Conservation (phyloP, 1,284 basidiomycete genomes). For the Cutaneotrichosporon cyanovorans region DNA sequence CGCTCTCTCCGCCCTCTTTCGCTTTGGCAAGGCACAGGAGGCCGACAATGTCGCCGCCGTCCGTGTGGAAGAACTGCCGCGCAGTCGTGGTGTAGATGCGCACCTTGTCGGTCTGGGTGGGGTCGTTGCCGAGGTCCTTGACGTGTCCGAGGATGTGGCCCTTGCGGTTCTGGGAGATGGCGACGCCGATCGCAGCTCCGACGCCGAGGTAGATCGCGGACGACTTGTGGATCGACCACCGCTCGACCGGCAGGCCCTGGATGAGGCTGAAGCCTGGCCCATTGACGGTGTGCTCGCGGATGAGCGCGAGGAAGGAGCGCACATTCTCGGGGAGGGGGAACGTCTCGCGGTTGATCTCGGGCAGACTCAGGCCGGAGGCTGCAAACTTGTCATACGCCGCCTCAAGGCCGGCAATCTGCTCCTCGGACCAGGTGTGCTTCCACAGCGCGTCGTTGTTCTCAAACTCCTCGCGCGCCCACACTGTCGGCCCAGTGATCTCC, state of each 20-base stretch:
- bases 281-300: constrained; percentile 29
- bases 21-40: constrained; percentile 47
- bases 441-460: constrained; percentile 21
- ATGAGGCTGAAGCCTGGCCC: constrained; percentile 46
- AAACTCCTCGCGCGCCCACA: constrained; percentile 32
- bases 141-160: constrained; percentile 48
- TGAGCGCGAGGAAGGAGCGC: constrained; percentile 17
- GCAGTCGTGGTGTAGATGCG: constrained; percentile 47
- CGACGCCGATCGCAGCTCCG: constrained; percentile 40
- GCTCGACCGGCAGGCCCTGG: constrained; percentile 43
- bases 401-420: constrained; percentile 25
- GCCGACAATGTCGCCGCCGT: constrained; percentile 41
- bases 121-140: constrained; percentile 47
- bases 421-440: constrained; percentile 26
- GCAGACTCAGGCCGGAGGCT: constrained; percentile 18
- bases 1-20: constrained; percentile 49
- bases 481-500: constrained; percentile 35
- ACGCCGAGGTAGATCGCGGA: constrained; percentile 46
- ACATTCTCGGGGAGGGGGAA: constrained; percentile 24
- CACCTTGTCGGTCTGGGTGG: constrained; percentile 47
- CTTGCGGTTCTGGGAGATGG: constrained; percentile 44
- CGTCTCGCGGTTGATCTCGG: constrained; percentile 27
- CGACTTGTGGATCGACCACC: constrained; percentile 41
- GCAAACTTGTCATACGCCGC: constrained; percentile 25
- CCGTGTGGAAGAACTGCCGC: constrained; percentile 46